Evolutionary conservation across 768 basidiomycete genomes (phyloP).

Genomic region (Tubosaeta brunneosetosa): DNA sequence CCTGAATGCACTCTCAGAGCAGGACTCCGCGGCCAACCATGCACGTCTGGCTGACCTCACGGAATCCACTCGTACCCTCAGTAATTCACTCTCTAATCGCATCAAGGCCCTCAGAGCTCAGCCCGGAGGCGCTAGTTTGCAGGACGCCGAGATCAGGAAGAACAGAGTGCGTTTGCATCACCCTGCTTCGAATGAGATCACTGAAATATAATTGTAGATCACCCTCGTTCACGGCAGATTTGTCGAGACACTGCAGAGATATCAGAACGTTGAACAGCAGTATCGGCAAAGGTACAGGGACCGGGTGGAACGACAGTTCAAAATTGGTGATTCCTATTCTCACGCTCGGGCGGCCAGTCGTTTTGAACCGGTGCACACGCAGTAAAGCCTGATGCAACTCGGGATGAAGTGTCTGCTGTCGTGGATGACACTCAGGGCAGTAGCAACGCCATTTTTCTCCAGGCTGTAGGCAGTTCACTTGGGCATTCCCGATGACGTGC

Average conservation of each 20-base stretch:
- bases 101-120: constrained; percentile 53
- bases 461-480: constrained; percentile 45
- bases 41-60: constrained; percentile 55
- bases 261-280: constrained; percentile 72
- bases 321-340: constrained; percentile 50
- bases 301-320: constrained; percentile 70
- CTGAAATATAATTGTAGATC: constrained; percentile 36
- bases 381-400: constrained; percentile 87
- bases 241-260: constrained; percentile 70
- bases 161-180: constrained; percentile 20
- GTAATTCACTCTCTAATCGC: constrained; percentile 52
- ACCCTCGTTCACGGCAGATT: constrained; percentile 63
- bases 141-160: constrained; percentile 46
- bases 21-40: constrained; percentile 36
- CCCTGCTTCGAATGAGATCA: not conserved
- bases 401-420: constrained; percentile 68
- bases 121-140: constrained; percentile 26
- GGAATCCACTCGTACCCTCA: constrained; percentile 54
- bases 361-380: not conserved
- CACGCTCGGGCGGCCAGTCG: not conserved
- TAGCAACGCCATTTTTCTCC: constrained; percentile 67
- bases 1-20: constrained; percentile 46
- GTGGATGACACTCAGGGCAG: constrained; percentile 60
- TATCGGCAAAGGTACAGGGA: constrained; percentile 59
- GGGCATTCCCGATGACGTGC: not conserved